A percentile compares a stretch with the other conserved stretches of the same genome.
Conservation (phyloP, 108 stramenopile species). For the Pseudonitzschia multiseries region DNA sequence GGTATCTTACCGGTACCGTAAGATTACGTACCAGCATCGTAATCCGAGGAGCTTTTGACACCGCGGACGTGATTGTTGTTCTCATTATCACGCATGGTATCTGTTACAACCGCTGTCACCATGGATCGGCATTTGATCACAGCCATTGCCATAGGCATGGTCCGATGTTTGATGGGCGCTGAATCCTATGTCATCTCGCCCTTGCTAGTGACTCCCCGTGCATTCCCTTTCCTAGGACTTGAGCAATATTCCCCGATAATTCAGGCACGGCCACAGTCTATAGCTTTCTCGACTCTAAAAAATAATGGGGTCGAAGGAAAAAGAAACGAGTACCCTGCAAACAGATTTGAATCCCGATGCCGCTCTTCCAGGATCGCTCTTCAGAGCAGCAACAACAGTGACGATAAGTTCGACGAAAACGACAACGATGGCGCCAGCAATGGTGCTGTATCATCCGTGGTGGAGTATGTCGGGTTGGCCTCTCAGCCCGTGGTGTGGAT, state of each 20-base stretch:
- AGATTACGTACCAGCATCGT: too few relatives aligned
- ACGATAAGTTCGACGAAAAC: neutral
- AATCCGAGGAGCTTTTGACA: too few relatives aligned
- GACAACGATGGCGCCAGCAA: neutral
- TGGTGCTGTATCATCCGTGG: neutral
- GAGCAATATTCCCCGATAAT: neutral
- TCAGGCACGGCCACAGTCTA: neutral
- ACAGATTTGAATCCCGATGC: neutral
- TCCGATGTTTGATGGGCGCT: neutral
- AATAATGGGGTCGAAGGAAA: neutral
- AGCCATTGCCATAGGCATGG: too few relatives aligned
- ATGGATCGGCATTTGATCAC: too few relatives aligned
- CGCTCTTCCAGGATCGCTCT: too few relatives aligned
- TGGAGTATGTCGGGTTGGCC: slow-evolving; percentile 13
- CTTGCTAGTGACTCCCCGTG: neutral
- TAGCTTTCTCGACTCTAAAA: neutral
- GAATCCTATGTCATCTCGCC: neutral
- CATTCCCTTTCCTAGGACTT: neutral
- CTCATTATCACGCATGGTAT: too few relatives aligned
- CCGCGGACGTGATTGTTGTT: too few relatives aligned
- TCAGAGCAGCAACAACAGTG: neutral
- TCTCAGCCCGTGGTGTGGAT: slow-evolving; percentile 44
- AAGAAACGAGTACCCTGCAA: neutral
- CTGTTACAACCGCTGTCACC: too few relatives aligned
- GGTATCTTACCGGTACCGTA: too few relatives aligned